Conservation (phyloP, 176 grass and related monocot species). For the Aegilops speltoides region DNA sequence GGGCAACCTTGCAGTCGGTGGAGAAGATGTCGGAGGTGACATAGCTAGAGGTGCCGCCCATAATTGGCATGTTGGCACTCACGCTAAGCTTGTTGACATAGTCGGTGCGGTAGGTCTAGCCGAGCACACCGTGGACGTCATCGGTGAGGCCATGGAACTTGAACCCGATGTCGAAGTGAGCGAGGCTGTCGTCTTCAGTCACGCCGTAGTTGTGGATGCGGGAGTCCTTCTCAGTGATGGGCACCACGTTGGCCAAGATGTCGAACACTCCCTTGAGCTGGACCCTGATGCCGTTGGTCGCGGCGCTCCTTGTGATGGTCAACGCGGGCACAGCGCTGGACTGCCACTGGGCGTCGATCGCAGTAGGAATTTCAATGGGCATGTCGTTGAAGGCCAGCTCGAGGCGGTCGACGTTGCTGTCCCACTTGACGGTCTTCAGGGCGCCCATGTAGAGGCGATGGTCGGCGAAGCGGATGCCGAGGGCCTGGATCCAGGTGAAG, state of each 20-base stretch:
- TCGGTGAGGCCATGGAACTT: slow-evolving; percentile 53
- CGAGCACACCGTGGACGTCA: slow-evolving; percentile 58
- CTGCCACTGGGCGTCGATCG: slow-evolving; percentile 29
- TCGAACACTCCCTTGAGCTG: slow-evolving; percentile 45
- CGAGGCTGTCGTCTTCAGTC: slow-evolving; percentile 43
- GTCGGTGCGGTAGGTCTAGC: slow-evolving; percentile 54
- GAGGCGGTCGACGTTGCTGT: slow-evolving; percentile 27
- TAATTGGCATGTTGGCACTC: slow-evolving; percentile 45
- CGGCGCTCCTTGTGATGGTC: slow-evolving; percentile 33
- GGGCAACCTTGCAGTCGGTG: slow-evolving; percentile 45
- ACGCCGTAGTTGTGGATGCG: slow-evolving; percentile 51
- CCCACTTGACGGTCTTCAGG: slow-evolving; percentile 35
- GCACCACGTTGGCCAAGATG: slow-evolving; percentile 40
- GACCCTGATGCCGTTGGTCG: slow-evolving; percentile 31
- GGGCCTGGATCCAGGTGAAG: slow-evolving; percentile 61
- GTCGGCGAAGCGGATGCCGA: slow-evolving; percentile 46
- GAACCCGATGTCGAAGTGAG: slow-evolving; percentile 60
- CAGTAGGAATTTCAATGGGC: slow-evolving; percentile 7
- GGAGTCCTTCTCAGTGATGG: slow-evolving; percentile 56
- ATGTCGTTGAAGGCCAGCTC: slow-evolving; percentile 33
- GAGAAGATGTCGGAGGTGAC: slow-evolving; percentile 50
- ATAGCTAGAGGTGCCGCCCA: slow-evolving; percentile 35
- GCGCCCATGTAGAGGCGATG: slow-evolving; percentile 55
- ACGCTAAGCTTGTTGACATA: slow-evolving; percentile 58
- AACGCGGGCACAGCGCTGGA: slow-evolving; percentile 12